Evolutionary conservation across 331 rosid species (phyloP).

Genomic region (Dryas integrifolia): DNA sequence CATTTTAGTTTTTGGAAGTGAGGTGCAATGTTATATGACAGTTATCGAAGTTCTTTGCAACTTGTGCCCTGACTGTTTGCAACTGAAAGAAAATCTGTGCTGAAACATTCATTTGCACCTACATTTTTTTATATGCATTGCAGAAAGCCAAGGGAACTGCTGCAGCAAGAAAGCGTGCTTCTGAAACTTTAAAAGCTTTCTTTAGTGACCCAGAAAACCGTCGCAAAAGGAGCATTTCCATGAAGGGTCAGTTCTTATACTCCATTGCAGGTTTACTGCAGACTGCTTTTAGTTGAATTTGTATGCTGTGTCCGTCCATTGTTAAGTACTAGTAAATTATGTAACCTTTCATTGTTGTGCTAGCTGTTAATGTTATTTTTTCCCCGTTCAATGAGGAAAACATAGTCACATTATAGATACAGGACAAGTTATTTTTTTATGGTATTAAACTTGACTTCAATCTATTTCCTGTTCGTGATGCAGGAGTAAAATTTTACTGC

Average conservation of each 20-base stretch:
- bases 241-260: constrained; percentile 58
- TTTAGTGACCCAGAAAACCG: constrained; percentile 92
- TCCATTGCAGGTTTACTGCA: not conserved
- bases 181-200: constrained; percentile 71
- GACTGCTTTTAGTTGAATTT: not conserved
- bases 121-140: constrained; percentile 18
- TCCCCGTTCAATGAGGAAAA: no score
- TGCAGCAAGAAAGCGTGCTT: constrained; percentile 74
- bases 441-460: constrained; percentile 5
- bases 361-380: not conserved
- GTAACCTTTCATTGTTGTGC: not conserved
- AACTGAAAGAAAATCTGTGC: not conserved
- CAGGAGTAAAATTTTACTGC: constrained; percentile 86
- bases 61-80: not conserved
- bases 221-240: constrained; percentile 73
- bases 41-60: not conserved
- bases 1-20: not conserved
- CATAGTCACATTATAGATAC: not conserved
- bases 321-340: no score
- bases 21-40: not conserved
- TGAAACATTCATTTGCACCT: constrained; percentile 10
- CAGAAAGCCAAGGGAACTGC: constrained; percentile 85
- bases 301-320: not conserved
- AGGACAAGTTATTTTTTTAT: not conserved
- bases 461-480: constrained; percentile 15